Base-by-base conservation (phyloP, 202 grass and related monocot species). In the Panicum virgatum region DNA sequence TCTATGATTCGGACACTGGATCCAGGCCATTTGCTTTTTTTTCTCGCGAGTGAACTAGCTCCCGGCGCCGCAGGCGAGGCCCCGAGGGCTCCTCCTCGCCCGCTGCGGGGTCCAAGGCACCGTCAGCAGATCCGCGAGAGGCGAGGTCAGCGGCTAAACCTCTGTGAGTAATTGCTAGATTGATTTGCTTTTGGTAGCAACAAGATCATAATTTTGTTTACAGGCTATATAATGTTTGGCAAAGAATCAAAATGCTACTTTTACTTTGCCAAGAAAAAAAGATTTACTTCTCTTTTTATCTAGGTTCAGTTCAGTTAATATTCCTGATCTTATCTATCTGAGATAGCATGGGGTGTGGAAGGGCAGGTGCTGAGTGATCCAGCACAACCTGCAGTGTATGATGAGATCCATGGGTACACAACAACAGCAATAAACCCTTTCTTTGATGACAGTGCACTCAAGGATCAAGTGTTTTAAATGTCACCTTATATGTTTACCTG, bases 401-500 rank as follows among this genome's bases (percentile, higher is more conserved):
- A n/a, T n/a, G n/a, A n/a, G n/a, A n/a, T n/a, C n/a, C n/a, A n/a
- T n/a, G n/a, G n/a, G n/a, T n/a, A n/a, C n/a, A n/a, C n/a, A n/a
- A 67, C 86, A 70, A 96, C 83, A 2, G 88, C 93, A 15, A 86
- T 54, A 32, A 96, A 96, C 66, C 93, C 90, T 84, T 96, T 96
- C 83, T 51, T 90, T 16, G 90, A 98, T 52, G 90, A 93, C 66
- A 86, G 69, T 91, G 85, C 90, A 65, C 76, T 85, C 43, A 93
- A 86, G 70, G 85, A 98, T 63, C 90, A 91, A 12, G 82, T 90
- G 34, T 98, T 98, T n/a, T n/a, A n/a, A n/a, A n/a, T 9, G 96
- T 98, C n/a, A n/a, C n/a, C n/a, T 50, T 92, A 95, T 48, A 92
- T 95, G 66, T 95, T 98, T 88, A 87, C 88, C 58, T 47, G 18